Conservation (phyloP, 2,329 filamentous ascomycete species). For the Fusarium ramigenum region DNA sequence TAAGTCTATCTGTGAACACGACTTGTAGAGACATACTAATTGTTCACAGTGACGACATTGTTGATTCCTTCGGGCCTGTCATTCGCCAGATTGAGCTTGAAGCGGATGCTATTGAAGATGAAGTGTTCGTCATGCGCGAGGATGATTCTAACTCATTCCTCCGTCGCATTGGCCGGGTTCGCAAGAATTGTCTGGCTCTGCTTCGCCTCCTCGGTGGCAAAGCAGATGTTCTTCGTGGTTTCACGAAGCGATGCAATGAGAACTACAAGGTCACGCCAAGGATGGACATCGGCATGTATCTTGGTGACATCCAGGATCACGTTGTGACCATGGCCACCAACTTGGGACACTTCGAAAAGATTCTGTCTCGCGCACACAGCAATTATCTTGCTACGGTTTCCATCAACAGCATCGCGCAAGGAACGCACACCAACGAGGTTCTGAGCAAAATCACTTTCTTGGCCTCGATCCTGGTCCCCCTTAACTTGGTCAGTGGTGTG, state of each 20-base stretch:
- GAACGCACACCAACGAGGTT: slow-evolving; percentile 86
- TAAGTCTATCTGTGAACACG: slow-evolving; percentile 54
- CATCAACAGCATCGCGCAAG: slow-evolving; percentile 89
- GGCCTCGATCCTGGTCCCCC: slow-evolving; percentile 93
- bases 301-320: slow-evolving; percentile 98
- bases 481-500: slow-evolving; percentile 89
- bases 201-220: slow-evolving; percentile 95
- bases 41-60: slow-evolving; percentile 82
- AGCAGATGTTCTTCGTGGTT: slow-evolving; percentile 97
- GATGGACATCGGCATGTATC: slow-evolving; percentile 95
- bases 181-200: slow-evolving; percentile 93
- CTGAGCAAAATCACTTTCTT: slow-evolving; percentile 95
- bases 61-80: slow-evolving; percentile 91
- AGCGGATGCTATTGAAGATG: slow-evolving; percentile 93
- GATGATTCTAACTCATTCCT: slow-evolving; percentile 91
- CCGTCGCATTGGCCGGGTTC: slow-evolving; percentile 85
- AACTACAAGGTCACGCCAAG: slow-evolving; percentile 95
- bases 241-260: slow-evolving; percentile 98
- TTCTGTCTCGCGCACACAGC: slow-evolving; percentile 90
- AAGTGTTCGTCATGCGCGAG: slow-evolving; percentile 89
- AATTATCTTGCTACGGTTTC: slow-evolving; percentile 96
- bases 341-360: slow-evolving; percentile 95
- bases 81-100: slow-evolving; percentile 88
- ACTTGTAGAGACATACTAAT: slow-evolving; percentile 38
- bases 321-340: slow-evolving; percentile 99